phyloP scores from a whole-genome alignment of 441 rosid genomes.

The Viola pubescens region DNA sequence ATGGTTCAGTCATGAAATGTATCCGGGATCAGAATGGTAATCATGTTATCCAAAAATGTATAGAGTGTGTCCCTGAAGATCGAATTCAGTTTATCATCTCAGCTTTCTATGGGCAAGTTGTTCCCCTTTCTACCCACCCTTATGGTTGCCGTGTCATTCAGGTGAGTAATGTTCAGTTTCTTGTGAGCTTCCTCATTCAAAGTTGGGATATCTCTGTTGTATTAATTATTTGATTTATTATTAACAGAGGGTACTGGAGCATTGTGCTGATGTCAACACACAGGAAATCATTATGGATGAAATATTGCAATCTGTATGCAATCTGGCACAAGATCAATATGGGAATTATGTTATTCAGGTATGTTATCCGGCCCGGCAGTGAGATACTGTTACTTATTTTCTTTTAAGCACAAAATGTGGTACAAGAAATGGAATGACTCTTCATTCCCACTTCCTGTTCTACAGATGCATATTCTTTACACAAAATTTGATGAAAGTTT shows the following conservation, averaged over 20 bases:
- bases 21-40: slow-evolving; percentile 95
- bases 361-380: slow-evolving; percentile 6
- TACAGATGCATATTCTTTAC: too few species aligned
- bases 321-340: slow-evolving; percentile 84
- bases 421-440: too few species aligned
- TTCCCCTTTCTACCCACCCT: slow-evolving; percentile 81
- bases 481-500: too few species aligned
- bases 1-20: slow-evolving; percentile 82
- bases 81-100: slow-evolving; percentile 71
- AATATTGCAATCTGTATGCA: slow-evolving; percentile 66
- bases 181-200: slow-evolving; percentile 9
- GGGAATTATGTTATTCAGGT: slow-evolving; percentile 98
- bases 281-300: slow-evolving; percentile 73
- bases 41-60: slow-evolving; percentile 94
- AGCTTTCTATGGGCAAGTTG: slow-evolving; percentile 74
- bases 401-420: too few species aligned
- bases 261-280: slow-evolving; percentile 54
- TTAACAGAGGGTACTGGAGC: slow-evolving; percentile 79
- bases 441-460: too few species aligned
- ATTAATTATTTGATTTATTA: slow-evolving; percentile 13
- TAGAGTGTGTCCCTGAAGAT: slow-evolving; percentile 79
- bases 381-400: not conserved
- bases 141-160: slow-evolving; percentile 95
- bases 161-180: slow-evolving; percentile 32
- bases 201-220: slow-evolving; percentile 8